Conservation (phyloP, 2,329 filamentous ascomycete genomes). For the Trichoderma semiorbis region DNA sequence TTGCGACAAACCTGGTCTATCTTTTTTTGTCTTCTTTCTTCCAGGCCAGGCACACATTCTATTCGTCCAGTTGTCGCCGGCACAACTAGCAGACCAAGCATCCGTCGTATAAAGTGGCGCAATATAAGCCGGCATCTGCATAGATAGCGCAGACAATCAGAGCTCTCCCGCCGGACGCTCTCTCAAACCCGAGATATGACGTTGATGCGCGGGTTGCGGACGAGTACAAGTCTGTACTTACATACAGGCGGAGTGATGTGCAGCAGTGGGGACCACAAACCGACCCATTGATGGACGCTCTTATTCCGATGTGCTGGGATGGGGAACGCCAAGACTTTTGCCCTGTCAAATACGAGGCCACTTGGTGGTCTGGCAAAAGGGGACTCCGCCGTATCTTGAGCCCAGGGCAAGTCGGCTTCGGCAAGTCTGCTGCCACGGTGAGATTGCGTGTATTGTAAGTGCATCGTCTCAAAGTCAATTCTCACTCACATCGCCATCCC, state of each 20-base stretch:
- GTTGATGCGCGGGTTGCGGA: neutral
- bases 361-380: constrained; percentile 17
- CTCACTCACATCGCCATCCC: neutral
- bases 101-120: neutral
- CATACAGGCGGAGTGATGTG: constrained; percentile 5
- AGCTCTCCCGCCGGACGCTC: neutral
- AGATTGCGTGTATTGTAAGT: neutral
- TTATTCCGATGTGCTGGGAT: constrained; percentile 15
- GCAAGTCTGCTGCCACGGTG: neutral
- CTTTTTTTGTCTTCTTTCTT: neutral
- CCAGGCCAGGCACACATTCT: neutral
- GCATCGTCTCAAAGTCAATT: neutral
- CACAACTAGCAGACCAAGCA: neutral
- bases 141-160: neutral
- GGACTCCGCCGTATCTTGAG: neutral
- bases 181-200: neutral
- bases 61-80: neutral
- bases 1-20: neutral
- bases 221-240: neutral
- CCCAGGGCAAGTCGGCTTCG: neutral
- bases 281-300: constrained; percentile 14
- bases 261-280: constrained; percentile 6
- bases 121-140: neutral
- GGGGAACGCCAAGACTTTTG: neutral
- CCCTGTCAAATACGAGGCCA: constrained; percentile 17